These are phyloP conservation scores for Stentor roeselii DNA, from an alignment of 73 alveolate species.

Conservation along the genomic window DNA sequence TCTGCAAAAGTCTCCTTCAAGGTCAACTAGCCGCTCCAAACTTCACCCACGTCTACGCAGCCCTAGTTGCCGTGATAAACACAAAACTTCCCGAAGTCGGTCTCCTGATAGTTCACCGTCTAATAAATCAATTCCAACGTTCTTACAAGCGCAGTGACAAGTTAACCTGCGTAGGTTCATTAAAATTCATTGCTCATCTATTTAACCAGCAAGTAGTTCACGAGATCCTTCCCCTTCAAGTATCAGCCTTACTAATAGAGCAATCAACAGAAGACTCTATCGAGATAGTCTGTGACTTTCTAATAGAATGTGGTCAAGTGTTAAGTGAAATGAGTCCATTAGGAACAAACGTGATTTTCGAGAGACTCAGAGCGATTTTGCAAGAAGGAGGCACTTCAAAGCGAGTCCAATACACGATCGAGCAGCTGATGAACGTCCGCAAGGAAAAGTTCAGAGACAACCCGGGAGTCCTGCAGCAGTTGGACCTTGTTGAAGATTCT, in stretches of 20 bases:
- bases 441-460: constrained; percentile 86
- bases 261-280: constrained; percentile 94
- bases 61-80: constrained; percentile 95
- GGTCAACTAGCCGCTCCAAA: constrained; percentile 93
- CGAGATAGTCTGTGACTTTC: constrained; percentile 88
- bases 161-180: constrained; percentile 85
- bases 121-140: constrained; percentile 88
- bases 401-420: constrained; percentile 97
- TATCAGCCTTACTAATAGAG: constrained; percentile 87
- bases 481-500: constrained; percentile 98
- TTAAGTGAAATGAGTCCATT: constrained; percentile 90
- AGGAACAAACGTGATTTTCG: constrained; percentile 93
- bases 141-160: constrained; percentile 95
- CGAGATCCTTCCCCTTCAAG: constrained; percentile 92
- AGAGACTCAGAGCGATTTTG: constrained; percentile 82
- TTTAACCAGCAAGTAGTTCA: constrained; percentile 95
- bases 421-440: constrained; percentile 90
- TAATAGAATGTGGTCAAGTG: constrained; percentile 97
- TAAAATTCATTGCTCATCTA: constrained; percentile 98
- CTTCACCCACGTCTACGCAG: constrained; percentile 97
- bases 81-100: constrained; percentile 98
- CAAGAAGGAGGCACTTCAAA: constrained; percentile 75
- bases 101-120: constrained; percentile 85
- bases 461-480: constrained; percentile 95
- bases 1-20: constrained; percentile 88